These are phyloP conservation scores for Aaosphaeria pasadenensis DNA, from an alignment of 2,329 filamentous ascomycete genomes.

Conservation along the genomic window DNA sequence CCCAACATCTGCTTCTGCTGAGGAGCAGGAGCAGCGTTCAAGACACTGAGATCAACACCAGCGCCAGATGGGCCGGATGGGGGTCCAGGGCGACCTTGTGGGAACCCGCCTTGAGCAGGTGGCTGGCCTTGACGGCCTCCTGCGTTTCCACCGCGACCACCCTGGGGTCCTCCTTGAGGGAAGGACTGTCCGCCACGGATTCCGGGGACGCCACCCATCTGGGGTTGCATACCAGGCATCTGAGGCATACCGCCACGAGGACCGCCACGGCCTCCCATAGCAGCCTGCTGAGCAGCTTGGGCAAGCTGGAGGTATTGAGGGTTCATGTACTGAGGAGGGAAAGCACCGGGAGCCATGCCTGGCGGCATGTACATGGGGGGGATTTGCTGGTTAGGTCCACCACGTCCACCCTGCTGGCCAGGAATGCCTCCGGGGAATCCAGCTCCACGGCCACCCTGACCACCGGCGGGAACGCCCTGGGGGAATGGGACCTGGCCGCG, in stretches of 20 bases:
- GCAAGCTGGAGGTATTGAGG: slow-evolving; percentile 77
- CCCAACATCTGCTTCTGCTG: slow-evolving; percentile 99
- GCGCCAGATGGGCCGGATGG: slow-evolving; percentile 11
- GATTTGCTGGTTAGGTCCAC: slow-evolving; percentile 75
- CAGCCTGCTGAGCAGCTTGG: slow-evolving; percentile 66
- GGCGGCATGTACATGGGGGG: slow-evolving; percentile 66
- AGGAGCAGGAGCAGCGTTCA: slow-evolving; percentile 55
- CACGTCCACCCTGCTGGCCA: slow-evolving; percentile 82
- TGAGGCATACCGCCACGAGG: slow-evolving; percentile 55
- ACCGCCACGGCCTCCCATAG: slow-evolving; percentile 55
- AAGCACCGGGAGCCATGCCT: slow-evolving; percentile 60
- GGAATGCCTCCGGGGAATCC: slow-evolving; percentile 81
- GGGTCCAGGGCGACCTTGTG: not conserved
- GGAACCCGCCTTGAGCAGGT: slow-evolving; percentile 10
- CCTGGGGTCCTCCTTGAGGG: slow-evolving; percentile 38
- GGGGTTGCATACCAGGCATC: slow-evolving; percentile 72
- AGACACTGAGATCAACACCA: slow-evolving; percentile 50
- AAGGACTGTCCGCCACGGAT: slow-evolving; percentile 40
- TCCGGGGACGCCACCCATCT: slow-evolving; percentile 54
- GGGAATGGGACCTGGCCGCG: slow-evolving; percentile 63
- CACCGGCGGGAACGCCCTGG: slow-evolving; percentile 63
- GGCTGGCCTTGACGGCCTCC: slow-evolving; percentile 4
- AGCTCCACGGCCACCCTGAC: slow-evolving; percentile 71
- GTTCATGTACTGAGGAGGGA: slow-evolving; percentile 74
- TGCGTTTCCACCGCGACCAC: slow-evolving; percentile 27